Conservation (phyloP, 345 rosid species). For the Eucalyptus melliodora region DNA sequence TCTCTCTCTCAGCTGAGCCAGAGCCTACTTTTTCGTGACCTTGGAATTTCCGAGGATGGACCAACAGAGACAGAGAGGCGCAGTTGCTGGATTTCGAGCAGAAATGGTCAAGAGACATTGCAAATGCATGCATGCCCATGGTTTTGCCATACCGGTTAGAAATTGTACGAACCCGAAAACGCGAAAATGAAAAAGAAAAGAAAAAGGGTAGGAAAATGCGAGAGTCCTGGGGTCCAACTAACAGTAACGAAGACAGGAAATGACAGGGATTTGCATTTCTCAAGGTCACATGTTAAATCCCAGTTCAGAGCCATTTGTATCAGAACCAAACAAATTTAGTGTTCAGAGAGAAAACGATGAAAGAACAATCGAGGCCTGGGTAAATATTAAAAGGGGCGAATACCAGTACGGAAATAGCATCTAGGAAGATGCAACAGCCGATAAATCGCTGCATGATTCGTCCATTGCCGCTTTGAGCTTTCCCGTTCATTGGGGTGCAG, state of each 20-base stretch:
- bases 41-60: background rate
- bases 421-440: background rate
- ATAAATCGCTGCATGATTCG: background rate
- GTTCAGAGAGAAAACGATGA: background rate
- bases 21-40: background rate
- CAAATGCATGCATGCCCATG: slow-evolving; percentile 2
- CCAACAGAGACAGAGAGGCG: background rate
- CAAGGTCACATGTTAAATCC: slow-evolving; percentile 12
- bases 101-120: background rate
- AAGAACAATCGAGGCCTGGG: background rate
- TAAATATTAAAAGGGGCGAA: background rate
- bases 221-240: background rate
- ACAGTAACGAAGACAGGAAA: background rate
- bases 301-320: background rate
- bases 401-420: background rate
- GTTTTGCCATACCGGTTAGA: background rate
- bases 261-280: background rate
- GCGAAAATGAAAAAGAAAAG: background rate
- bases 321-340: background rate
- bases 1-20: background rate
- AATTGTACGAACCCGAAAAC: background rate
- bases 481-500: background rate
- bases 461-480: background rate
- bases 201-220: background rate
- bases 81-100: background rate